These are phyloP conservation scores for Cucumis melo DNA, from an alignment of 306 rosid genomes.

Conservation along the genomic window DNA sequence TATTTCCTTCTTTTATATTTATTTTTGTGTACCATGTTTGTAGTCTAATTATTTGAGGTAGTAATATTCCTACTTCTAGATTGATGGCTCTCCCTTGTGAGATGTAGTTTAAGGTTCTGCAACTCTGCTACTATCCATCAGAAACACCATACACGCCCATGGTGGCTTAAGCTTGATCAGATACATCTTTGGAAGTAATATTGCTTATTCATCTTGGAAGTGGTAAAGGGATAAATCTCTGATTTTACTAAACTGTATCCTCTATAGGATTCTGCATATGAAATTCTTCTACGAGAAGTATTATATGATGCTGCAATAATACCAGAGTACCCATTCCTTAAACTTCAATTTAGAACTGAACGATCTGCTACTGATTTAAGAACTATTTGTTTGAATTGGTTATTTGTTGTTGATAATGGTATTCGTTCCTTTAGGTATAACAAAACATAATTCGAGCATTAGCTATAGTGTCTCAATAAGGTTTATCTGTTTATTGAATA, in stretches of 20 bases:
- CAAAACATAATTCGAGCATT: neutral
- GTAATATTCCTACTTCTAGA: no score
- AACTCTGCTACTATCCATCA: neutral
- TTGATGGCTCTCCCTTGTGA: no score
- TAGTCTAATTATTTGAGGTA: no score
- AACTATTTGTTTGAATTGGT: constrained; percentile 52
- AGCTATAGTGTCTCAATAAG: constrained; percentile 8
- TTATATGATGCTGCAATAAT: constrained; percentile 34
- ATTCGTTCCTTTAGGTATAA: constrained; percentile 51
- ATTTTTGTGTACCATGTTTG: no score
- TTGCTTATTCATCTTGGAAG: neutral
- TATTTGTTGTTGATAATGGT: constrained; percentile 48
- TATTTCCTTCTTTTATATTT: no score
- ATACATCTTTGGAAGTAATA: neutral
- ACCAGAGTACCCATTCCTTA: constrained; percentile 39
- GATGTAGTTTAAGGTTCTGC: neutral
- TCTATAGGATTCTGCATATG: constrained; percentile 41
- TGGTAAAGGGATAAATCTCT: neutral
- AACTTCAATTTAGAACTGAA: constrained; percentile 24
- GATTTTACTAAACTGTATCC: constrained; percentile 1
- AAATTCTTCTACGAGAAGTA: no score
- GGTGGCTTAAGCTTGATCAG: constrained; percentile 1
- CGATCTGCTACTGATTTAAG: constrained; percentile 26
- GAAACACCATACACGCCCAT: neutral
- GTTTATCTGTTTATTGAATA: no score